These are phyloP conservation scores for Leptographium galeiforme DNA, from an alignment of 2,329 filamentous ascomycete genomes.

Conservation along the genomic window DNA sequence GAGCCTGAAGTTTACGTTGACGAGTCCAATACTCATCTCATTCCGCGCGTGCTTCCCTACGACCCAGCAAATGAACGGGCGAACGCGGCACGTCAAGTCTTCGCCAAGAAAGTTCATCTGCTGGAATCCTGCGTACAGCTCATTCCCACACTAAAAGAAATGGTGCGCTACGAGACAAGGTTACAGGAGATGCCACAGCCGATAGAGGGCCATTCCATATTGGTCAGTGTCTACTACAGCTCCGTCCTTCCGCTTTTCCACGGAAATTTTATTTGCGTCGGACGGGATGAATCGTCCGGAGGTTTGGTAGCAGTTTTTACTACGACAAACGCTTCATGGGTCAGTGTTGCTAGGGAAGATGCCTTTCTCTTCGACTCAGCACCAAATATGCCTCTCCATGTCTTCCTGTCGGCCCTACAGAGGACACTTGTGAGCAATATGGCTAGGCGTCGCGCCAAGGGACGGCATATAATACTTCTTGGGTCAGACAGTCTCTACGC, in stretches of 20 bases:
- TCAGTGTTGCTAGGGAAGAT: constrained; percentile 12
- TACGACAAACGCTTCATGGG: constrained; percentile 20
- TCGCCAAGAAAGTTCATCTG: constrained; percentile 20
- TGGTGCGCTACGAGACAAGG: not conserved
- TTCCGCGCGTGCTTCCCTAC: constrained; percentile 27
- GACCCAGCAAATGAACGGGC: constrained; percentile 22
- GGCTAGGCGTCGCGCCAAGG: constrained; percentile 6
- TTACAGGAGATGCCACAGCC: not conserved
- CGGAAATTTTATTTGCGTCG: constrained; percentile 20
- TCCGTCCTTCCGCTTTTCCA: constrained; percentile 18
- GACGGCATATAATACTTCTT: constrained; percentile 18
- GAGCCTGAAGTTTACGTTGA: constrained; percentile 27
- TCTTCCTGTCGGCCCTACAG: constrained; percentile 14
- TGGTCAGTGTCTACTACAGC: constrained; percentile 24
- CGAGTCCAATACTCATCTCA: constrained; percentile 15
- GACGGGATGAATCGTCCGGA: constrained; percentile 15
- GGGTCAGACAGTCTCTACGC: constrained; percentile 19
- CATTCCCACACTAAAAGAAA: constrained; percentile 4
- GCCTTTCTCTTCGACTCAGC: not conserved
- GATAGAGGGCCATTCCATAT: not conserved
- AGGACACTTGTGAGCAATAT: constrained; percentile 14
- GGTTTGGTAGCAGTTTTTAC: constrained; percentile 17
- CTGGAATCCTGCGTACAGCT: constrained; percentile 19
- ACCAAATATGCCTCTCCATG: not conserved
- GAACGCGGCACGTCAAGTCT: constrained; percentile 23